A percentile compares a stretch with the other conserved stretches of the same genome.
phyloP scores from a whole-genome alignment of 1,284 basidiomycete species.

The Ganoderma lingzhi region DNA sequence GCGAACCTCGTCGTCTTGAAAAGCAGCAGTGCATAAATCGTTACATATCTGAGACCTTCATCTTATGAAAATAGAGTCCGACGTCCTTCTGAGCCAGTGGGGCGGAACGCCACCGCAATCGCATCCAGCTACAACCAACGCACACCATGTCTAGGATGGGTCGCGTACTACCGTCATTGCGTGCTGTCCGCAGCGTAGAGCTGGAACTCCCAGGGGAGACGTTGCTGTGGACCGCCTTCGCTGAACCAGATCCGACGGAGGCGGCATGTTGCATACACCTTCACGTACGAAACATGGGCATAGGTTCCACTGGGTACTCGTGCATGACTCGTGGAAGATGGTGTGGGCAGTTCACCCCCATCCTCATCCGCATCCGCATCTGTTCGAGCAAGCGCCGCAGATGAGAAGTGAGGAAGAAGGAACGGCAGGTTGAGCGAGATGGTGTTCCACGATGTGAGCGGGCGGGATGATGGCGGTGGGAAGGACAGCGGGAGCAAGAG shows the following conservation, averaged over 20 bases:
- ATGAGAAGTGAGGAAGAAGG: constrained; percentile 71
- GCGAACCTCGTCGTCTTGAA: background rate
- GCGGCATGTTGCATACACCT: constrained; percentile 85
- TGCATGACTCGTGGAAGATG: constrained; percentile 16
- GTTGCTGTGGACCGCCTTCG: constrained; percentile 58
- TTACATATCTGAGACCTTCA: background rate
- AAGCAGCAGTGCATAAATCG: background rate
- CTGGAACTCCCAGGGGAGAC: constrained; percentile 77
- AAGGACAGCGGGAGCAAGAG: constrained; percentile 80
- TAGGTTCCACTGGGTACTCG: constrained; percentile 65
- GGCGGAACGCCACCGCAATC: background rate
- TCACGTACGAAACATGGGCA: constrained; percentile 73
- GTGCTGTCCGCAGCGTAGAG: constrained; percentile 46
- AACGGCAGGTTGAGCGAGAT: constrained; percentile 68
- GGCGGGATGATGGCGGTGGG: constrained; percentile 58
- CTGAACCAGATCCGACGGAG: constrained; percentile 84
- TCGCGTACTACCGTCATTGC: background rate
- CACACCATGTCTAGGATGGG: background rate
- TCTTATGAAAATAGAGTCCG: background rate
- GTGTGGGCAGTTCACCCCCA: constrained; percentile 13
- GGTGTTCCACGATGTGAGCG: constrained; percentile 78
- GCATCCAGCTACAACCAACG: background rate
- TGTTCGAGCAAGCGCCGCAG: constrained; percentile 45
- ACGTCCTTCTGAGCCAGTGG: too few relatives aligned
- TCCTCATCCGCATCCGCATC: constrained; percentile 40